phyloP scores from a whole-genome alignment of 345 rosid genomes.

The Lepidium africanum region DNA sequence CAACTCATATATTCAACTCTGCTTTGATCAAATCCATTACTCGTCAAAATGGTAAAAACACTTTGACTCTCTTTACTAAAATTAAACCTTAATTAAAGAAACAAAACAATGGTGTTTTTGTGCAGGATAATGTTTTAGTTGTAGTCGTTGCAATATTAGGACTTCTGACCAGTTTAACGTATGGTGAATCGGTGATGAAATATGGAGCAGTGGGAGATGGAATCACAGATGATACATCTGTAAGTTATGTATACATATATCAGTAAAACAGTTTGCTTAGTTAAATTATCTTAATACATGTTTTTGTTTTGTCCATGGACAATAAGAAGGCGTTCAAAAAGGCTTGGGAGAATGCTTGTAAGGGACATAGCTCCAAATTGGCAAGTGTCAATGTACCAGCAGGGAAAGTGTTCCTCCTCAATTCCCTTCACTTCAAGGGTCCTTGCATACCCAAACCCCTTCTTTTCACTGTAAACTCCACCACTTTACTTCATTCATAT shows the following conservation, averaged over 20 bases:
- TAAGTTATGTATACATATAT: background rate
- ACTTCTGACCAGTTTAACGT: background rate
- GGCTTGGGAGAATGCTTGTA: conserved; percentile 32
- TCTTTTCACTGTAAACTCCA: conserved; percentile 5
- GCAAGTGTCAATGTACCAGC: conserved; percentile 20
- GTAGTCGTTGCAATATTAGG: background rate
- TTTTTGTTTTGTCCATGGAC: background rate
- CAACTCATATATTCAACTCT: too few relatives aligned
- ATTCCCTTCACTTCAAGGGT: conserved; percentile 30
- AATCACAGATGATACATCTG: conserved; percentile 10
- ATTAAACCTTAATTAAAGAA: too few relatives aligned
- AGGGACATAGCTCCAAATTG: background rate
- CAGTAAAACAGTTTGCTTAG: background rate
- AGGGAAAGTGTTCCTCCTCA: conserved; percentile 23
- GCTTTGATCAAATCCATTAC: too few relatives aligned
- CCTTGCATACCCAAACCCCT: conserved; percentile 30
- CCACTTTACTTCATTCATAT: background rate
- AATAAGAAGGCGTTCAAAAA: conserved; percentile 28
- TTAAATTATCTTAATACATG: background rate
- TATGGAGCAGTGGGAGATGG: conserved; percentile 29
- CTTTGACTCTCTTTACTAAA: too few relatives aligned
- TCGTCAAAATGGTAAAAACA: too few relatives aligned
- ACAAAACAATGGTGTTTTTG: background rate
- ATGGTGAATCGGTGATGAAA: conserved; percentile 21
- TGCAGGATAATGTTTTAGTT: conserved; percentile 1